Percentiles rank a stretch among this genome's conserved stretches.
phyloP scores from a whole-genome alignment of 768 basidiomycete genomes.

The Lyophyllum decastes region DNA sequence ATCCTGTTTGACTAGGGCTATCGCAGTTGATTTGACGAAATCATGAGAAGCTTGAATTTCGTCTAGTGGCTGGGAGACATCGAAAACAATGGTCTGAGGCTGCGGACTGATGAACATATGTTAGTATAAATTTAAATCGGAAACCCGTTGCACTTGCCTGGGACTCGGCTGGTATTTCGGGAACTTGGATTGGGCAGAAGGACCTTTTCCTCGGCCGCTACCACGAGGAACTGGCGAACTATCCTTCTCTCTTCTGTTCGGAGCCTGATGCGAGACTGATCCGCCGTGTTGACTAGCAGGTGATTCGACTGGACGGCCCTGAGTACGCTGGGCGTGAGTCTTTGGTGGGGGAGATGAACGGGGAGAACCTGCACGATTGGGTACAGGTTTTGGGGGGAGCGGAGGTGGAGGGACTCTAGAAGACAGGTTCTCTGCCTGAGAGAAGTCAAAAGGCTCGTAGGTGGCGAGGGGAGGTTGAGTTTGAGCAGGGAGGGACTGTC shows the following conservation, averaged over 20 bases:
- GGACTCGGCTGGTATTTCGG: constrained; percentile 57
- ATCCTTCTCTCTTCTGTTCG: constrained; percentile 64
- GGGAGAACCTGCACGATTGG: constrained; percentile 53
- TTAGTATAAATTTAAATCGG: constrained; percentile 5
- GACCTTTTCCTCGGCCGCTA: constrained; percentile 35
- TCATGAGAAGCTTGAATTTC: constrained; percentile 78
- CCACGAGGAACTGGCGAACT: constrained; percentile 67
- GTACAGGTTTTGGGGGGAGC: constrained; percentile 58
- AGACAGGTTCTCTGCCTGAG: constrained; percentile 43
- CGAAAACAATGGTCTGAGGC: constrained; percentile 70
- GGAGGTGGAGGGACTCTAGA: constrained; percentile 59
- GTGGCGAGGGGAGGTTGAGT: constrained; percentile 36
- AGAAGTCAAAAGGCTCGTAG: constrained; percentile 52
- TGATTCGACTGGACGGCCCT: constrained; percentile 51
- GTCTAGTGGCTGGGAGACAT: constrained; percentile 71
- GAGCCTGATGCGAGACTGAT: constrained; percentile 20
- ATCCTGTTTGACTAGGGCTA: constrained; percentile 86
- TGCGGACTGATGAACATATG: constrained; percentile 44
- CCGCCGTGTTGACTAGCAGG: constrained; percentile 45
- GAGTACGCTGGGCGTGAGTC: constrained; percentile 48
- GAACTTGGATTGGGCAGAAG: constrained; percentile 38
- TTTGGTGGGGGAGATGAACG: constrained; percentile 68
- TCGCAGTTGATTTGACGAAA: constrained; percentile 85
- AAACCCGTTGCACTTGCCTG: constrained; percentile 38
- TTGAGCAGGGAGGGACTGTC: constrained; percentile 36